A percentile compares a stretch with the other conserved stretches of the same genome.
Conservation (phyloP, 2,329 filamentous ascomycete species). For the Fusarium nematophilum region DNA sequence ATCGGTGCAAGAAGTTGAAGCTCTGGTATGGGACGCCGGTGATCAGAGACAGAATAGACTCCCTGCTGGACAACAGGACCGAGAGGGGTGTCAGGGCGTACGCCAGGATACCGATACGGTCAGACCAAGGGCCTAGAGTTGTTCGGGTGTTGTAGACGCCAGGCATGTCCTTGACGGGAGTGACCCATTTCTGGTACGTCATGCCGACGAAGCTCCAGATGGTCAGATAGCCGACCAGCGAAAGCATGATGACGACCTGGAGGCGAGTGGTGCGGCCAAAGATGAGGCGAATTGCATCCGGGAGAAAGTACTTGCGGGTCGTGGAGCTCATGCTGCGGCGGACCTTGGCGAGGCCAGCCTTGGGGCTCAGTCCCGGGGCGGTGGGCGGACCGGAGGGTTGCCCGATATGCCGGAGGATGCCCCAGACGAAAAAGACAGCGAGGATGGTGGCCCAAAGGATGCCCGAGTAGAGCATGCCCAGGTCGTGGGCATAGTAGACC, state of each 20-base stretch:
- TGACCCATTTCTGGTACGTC: constrained; percentile 75
- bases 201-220: constrained; percentile 78
- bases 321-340: constrained; percentile 54
- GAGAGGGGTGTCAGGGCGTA: constrained; percentile 80
- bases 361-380: constrained; percentile 36
- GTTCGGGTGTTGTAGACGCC: constrained; percentile 72
- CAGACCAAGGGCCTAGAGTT: constrained; percentile 73
- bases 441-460: constrained; percentile 61
- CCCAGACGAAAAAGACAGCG: constrained; percentile 58
- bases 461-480: constrained; percentile 62
- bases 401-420: constrained; percentile 42
- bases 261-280: constrained; percentile 77
- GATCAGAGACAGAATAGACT: constrained; percentile 75
- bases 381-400: constrained; percentile 39
- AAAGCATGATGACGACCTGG: constrained; percentile 71
- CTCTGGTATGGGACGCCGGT: constrained; percentile 81
- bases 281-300: constrained; percentile 65
- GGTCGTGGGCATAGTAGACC: constrained; percentile 62
- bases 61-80: constrained; percentile 73
- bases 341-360: constrained; percentile 42
- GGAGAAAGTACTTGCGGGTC: constrained; percentile 66
- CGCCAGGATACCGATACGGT: constrained; percentile 76
- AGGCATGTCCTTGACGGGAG: constrained; percentile 69
- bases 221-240: constrained; percentile 70
- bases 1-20: constrained; percentile 83